Base-by-base conservation (phyloP, 345 rosid genomes). In the Rubroshorea leprosula region DNA sequence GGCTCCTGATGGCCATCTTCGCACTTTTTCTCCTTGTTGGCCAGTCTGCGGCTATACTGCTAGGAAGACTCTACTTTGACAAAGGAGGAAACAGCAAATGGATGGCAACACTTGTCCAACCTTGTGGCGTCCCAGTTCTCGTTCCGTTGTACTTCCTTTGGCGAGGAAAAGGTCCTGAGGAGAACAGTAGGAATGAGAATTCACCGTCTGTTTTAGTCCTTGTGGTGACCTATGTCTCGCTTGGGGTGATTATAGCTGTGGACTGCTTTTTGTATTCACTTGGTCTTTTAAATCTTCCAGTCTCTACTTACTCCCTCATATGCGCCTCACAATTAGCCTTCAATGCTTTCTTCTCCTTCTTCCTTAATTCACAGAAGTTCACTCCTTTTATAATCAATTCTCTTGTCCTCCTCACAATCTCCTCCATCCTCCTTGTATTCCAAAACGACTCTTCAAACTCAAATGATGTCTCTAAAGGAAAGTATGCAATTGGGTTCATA, bases 81-180 rank as follows among this genome's bases (percentile, higher is more conserved):
- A 72, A 72, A 31, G 80, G 88, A 15, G 82, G 86, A 5, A 74
- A 63, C 21, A 74, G 83, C 70, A 67, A 59, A 62, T 82, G 84
- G 81, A 51, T 82, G 67, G 76, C 66, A 60, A 61, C 86, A 21
- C 71, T 78, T 0, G 65, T 71, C 4, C 89, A 80, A 45, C 58
- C 60, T 16, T 54, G 57, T 0, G 89, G 89, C 51, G 80, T 85
- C 72, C 80, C 79, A 0, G 57, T 78, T 63, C 75, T 80, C 62
- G 51, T 85, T 38, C 86, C 81, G 24, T 73, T 41, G 58, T 76
- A 74, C 19, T 65, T 58, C 67, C 51, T 76, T 48, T 58, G 76
- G 11, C 13, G 13, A 27, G 38, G 6, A 44, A 72, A 58, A 58
- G 43, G 4, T n/a, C 4, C 66, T 19, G 16, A 16, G 18, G 49